Evolutionary conservation across 208 protist species (phyloP), one percentile per base, ranked within the genome.

Genomic region (Trypanosoma melophagium): DNA sequence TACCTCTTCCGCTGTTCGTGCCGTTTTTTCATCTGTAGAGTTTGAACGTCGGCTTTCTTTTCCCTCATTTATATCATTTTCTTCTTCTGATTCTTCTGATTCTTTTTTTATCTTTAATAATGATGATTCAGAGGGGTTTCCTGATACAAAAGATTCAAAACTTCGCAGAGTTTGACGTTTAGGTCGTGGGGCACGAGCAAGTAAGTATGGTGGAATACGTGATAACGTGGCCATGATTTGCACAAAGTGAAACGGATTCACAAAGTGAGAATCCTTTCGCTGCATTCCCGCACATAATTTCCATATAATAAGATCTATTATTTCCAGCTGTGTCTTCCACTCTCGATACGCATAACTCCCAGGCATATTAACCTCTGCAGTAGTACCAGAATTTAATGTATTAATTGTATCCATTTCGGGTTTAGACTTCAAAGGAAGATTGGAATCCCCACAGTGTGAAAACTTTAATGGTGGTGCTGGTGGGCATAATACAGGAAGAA

Each of bases 161-260:
- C 41, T 56, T 65, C 50, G 25, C 3, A 59, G 21, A 16, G 3
- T 38, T 45, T 41, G 5, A 41, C 50, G 45, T 53, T 38, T 68
- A 10, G 79, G 59, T 28, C 51, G 67, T 24, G 76, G 75, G 19
- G 35, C 31, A 42, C 61, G 68, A 12, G 79, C 65, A 9, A 93
- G 71, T 21, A 81, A 56, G 45, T 79, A 80, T 8, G 65, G 67
- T 12, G 88, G 88, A 22, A 94, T 63, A 28, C 77, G 76, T 21
- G 79, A 81, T 19, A 94, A 53, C 10, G 77, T 82, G 5, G 68
- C 60, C 22, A 87, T 63, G 42, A 94, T 86, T 63, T 92, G 89
- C 3, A 89, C 74, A 76, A 89, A 90, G 62, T 94, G 89, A 65
- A 84, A 89, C 41, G 81, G 58, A 69, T 88, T 94, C 25, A 81